A percentile compares a stretch with the other conserved stretches of the same genome.
These are phyloP conservation scores for Penicillium salamii DNA, from an alignment of 495 filamentous ascomycete genomes.

Conservation along the genomic window DNA sequence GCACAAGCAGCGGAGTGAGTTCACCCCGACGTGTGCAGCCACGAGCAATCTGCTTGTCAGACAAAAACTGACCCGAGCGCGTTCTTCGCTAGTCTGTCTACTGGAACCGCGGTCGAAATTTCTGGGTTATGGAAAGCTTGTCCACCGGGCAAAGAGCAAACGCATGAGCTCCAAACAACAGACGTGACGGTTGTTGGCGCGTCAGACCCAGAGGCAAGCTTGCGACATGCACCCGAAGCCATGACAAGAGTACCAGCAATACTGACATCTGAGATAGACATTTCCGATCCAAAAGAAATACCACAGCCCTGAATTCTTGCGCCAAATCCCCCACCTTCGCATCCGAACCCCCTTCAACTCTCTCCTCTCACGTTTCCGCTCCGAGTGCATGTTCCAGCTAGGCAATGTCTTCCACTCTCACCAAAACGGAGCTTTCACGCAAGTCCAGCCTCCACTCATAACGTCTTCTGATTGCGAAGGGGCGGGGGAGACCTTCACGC, in stretches of 20 bases:
- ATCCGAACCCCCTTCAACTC: conserved; percentile 79
- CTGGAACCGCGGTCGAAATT: conserved; percentile 75
- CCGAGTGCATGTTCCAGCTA: conserved; percentile 74
- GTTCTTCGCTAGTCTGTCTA: conserved; percentile 59
- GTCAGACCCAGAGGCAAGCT: conserved; percentile 73
- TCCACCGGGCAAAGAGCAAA: conserved; percentile 63
- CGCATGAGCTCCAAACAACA: conserved; percentile 73
- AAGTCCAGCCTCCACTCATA: conserved; percentile 89
- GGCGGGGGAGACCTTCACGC: conserved; percentile 89
- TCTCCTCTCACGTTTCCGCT: conserved; percentile 77
- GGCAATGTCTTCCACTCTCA: conserved; percentile 66
- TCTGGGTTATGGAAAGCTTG: conserved; percentile 78
- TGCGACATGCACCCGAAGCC: too few species aligned
- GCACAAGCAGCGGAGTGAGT: conserved; percentile 75
- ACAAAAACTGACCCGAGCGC: conserved; percentile 5
- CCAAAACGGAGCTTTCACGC: conserved; percentile 62
- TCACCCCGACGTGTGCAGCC: neutral
- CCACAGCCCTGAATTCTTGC: conserved; percentile 83
- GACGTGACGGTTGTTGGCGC: conserved; percentile 68
- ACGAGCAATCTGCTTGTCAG: neutral
- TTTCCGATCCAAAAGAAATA: conserved; percentile 95
- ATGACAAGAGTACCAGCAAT: too few species aligned
- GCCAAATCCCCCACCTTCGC: conserved; percentile 86
- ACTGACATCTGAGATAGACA: conserved; percentile 50
- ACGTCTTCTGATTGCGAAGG: conserved; percentile 98